Evolutionary conservation across 2,329 filamentous ascomycete genomes (phyloP), one percentile per base, ranked within the genome.

Genomic region (Mycosphaerella sp.): DNA sequence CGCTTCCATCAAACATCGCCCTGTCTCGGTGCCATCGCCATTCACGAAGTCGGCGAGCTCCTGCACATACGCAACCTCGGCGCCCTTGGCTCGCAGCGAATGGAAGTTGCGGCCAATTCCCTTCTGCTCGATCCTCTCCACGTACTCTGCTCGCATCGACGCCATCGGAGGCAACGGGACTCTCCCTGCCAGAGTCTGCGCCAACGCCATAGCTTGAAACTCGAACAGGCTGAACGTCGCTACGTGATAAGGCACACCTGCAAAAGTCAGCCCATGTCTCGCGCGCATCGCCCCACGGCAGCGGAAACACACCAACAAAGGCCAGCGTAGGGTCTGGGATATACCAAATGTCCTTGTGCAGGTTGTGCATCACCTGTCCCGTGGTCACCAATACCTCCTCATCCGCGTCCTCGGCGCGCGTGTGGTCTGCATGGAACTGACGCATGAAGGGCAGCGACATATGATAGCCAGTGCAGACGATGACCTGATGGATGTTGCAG

Each of bases 341-440:
- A 66, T 86, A 87, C 62, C 85, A 87, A 12, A 87, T 81, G 62
- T 87, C 84, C 52, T 80, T 80, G 70, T 86, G 80, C 1, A 87
- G 70, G 57, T 87, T 86, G 60, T 87, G 84, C 2, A 73, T 64
- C 63, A 47, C 49, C 10, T 74, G 75, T 1, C 84, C 84, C 40
- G 86, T 80, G 0, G 79, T 86, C 4, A 87, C 78, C 0, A 88
- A 69, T 0, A 80, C 66, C 0, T 64, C 69, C 0, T 79, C 73
- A 34, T 75, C 71, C 0, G 81, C 81, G 0, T 78, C 61, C 1
- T 75, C 65, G 0, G 72, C 67, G 0, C 68, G 44, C 0, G 67
- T 68, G 12, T 67, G 54, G 72, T 79, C 72, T 51, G 72, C 61
- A 66, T 76, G 76, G 14, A 77, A 70, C 8, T 77, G 65, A 0